Evolutionary conservation across 176 grass and related monocot genomes (phyloP).

Genomic region (Alloteropsis semialata): DNA sequence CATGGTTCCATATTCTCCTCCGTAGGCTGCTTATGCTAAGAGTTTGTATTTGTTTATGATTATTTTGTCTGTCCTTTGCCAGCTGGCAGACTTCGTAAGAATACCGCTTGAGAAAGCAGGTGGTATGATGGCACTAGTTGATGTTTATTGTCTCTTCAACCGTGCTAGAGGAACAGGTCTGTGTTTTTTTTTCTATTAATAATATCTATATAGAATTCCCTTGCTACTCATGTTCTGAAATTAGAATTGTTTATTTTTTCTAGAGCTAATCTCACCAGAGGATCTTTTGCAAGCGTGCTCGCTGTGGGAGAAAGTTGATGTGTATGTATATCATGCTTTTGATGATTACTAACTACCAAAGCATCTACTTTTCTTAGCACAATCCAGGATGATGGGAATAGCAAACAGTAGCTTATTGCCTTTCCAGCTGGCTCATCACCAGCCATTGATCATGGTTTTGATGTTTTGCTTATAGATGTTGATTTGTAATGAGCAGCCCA

Average conservation of each 20-base stretch:
- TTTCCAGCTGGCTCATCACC: slow-evolving; percentile 44
- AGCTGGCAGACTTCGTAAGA: slow-evolving; percentile 94
- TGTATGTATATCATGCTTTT: slow-evolving; percentile 66
- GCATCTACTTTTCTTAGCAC: slow-evolving; percentile 33
- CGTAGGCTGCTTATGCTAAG: background rate
- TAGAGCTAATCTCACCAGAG: slow-evolving; percentile 97
- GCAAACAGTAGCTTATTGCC: slow-evolving; percentile 13
- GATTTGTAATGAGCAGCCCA: slow-evolving; percentile 74
- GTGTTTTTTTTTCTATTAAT: slow-evolving; percentile 30
- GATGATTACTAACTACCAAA: slow-evolving; percentile 32
- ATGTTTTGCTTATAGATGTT: slow-evolving; percentile 68
- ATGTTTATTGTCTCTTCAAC: slow-evolving; percentile 96
- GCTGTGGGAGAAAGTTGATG: slow-evolving; percentile 99
- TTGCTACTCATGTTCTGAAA: slow-evolving; percentile 19
- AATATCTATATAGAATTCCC: slow-evolving; percentile 6
- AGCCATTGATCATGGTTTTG: slow-evolving; percentile 45
- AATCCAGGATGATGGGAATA: slow-evolving; percentile 28
- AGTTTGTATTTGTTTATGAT: slow-evolving; percentile 7
- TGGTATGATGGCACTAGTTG: slow-evolving; percentile 91
- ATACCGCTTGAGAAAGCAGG: slow-evolving; percentile 86
- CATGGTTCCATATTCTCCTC: background rate
- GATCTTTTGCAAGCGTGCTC: slow-evolving; percentile 97
- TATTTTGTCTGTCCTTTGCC: slow-evolving; percentile 20
- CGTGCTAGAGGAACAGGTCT: slow-evolving; percentile 93
- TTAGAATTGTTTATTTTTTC: slow-evolving; percentile 30